Evolutionary conservation across 129 eudicot genomes (phyloP).

Genomic region (Arctium lappa): DNA sequence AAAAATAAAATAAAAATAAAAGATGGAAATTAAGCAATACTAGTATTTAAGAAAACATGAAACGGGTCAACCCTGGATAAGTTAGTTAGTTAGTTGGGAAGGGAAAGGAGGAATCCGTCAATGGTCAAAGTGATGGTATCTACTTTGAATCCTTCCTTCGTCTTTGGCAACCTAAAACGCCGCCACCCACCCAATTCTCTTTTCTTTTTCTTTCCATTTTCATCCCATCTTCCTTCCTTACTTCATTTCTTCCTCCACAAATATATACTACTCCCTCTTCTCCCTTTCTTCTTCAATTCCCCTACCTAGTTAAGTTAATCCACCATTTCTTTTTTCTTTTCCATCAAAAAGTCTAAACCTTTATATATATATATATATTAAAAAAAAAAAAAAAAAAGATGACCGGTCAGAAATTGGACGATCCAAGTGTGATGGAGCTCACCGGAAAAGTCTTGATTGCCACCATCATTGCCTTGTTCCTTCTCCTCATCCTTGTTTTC

Average conservation of each 20-base stretch:
- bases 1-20: too few relatives aligned
- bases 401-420: constrained; percentile 13
- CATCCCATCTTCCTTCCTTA: constrained; percentile 4
- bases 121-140: constrained; percentile 1
- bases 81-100: neutral
- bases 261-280: too few relatives aligned
- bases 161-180: constrained; percentile 29
- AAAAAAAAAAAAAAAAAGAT: neutral
- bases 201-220: neutral
- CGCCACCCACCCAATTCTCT: neutral
- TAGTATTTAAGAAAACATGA: neutral
- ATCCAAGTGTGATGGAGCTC: constrained; percentile 43
- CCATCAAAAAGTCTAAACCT: neutral
- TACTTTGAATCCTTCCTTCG: constrained; percentile 26
- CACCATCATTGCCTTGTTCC: constrained; percentile 45
- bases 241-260: neutral
- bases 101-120: constrained; percentile 1
- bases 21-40: too few relatives aligned
- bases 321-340: neutral
- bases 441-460: constrained; percentile 61
- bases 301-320: neutral
- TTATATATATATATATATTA: neutral
- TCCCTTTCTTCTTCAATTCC: neutral
- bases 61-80: neutral
- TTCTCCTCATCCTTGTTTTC: constrained; percentile 45